phyloP scores from a whole-genome alignment of 192 early-diverging fungal species.

The Entomortierella parvispora region DNA sequence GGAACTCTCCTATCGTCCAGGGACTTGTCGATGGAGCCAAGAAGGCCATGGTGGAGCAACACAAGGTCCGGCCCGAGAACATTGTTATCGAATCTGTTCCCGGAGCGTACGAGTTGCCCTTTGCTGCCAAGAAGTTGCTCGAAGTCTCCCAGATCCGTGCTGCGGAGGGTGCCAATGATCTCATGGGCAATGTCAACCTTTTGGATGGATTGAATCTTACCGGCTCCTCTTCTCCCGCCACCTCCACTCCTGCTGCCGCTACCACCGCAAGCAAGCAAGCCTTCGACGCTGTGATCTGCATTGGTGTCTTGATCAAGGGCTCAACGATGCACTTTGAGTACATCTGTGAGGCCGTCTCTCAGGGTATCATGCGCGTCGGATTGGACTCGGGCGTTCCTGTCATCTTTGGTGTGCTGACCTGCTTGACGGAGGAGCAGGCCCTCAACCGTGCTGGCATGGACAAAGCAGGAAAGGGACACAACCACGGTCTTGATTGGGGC shows the following conservation, averaged over 20 bases:
- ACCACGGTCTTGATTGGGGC: conserved; percentile 98
- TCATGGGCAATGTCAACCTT: conserved; percentile 59
- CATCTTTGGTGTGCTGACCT: conserved; percentile 97
- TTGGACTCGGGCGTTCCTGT: conserved; percentile 88
- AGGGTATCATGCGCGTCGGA: conserved; percentile 97
- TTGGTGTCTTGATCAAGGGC: conserved; percentile 99
- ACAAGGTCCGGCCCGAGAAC: conserved; percentile 77
- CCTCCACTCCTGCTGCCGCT: conserved; percentile 8
- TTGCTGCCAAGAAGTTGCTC: conserved; percentile 83
- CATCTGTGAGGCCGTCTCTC: conserved; percentile 92
- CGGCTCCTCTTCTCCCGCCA: conserved; percentile 21
- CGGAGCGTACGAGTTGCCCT: conserved; percentile 96
- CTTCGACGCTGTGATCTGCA: conserved; percentile 92
- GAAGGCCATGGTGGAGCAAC: conserved; percentile 68
- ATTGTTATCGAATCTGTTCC: conserved; percentile 85
- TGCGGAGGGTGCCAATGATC: conserved; percentile 62
- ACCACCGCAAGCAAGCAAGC: conserved; percentile 52
- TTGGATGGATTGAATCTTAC: conserved; percentile 52
- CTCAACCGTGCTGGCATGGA: conserved; percentile 81
- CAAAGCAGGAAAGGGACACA: conserved; percentile 77
- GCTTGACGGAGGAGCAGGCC: conserved; percentile 94
- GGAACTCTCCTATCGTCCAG: conserved; percentile 91
- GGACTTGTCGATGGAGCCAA: conserved; percentile 80
- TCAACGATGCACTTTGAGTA: conserved; percentile 99
- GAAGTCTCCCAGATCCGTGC: conserved; percentile 70